Evolutionary conservation across 345 rosid species (phyloP), one percentile per base, ranked within the genome.

Genomic region (Eucalyptus regnans): DNA sequence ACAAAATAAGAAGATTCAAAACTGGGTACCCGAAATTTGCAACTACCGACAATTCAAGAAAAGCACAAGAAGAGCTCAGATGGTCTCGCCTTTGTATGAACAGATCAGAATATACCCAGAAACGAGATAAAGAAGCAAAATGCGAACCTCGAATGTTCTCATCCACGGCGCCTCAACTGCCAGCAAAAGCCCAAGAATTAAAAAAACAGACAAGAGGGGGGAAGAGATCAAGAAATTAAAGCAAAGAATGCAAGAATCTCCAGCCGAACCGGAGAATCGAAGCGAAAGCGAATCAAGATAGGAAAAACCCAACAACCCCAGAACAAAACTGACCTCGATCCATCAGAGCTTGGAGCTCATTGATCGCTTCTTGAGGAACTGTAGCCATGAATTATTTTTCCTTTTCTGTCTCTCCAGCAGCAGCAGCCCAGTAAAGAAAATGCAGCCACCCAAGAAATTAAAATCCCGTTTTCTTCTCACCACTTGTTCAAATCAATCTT

Each of bases 101-200:
- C 87, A 86, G 92, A 91, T 90, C 92, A 76, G 48, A 76, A 76
- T 41, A 76, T 76, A 76, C 83, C 83, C 83, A 76, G 83, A 41
- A 76, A 76, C 48, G 15, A 41, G 83, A 41, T 66, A 43, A 60
- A 64, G 50, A 27, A 15, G n/a, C 49, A 51, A 88, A 92, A 83
- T 84, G 89, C 87, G 50, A 88, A 96, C 98, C 98, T 95, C 89
- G 89, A 91, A 93, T 87, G 97, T 94, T 50, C 52, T 89, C 92
- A 89, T 92, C 91, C 95, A 88, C 50, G 93, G 92, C 91, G 94
- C 97, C 50, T 96, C 98, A 89, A 94, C 98, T 95, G 95, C 85
- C 89, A 91, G 50, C 71, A 41, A 68, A 6, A 87, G 37, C 64
- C 29, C 51, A 86, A 87, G 25, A 33, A 33, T 20, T 29, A 80